Percentiles rank a stretch among this genome's conserved stretches.
These are phyloP conservation scores for Cubamyces sp. DNA, from an alignment of 768 basidiomycete genomes.

Conservation along the genomic window DNA sequence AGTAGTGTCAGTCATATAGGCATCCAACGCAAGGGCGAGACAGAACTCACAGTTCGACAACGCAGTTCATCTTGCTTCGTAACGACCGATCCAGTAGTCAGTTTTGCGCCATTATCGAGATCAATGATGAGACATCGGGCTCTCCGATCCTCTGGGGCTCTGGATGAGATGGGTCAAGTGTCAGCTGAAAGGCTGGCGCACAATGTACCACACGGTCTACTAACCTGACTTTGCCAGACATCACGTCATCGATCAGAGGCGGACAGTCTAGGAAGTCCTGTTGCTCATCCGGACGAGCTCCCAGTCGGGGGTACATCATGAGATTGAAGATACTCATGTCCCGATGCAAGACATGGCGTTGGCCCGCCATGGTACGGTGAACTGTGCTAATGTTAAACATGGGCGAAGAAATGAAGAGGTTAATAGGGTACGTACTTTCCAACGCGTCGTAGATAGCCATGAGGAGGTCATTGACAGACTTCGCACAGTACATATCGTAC, in stretches of 20 bases:
- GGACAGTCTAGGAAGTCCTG: background rate
- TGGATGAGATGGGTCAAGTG: background rate
- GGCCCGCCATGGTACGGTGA: background rate
- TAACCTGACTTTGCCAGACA: background rate
- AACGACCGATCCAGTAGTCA: background rate
- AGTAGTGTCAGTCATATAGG: background rate
- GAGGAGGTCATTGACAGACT: constrained; percentile 5
- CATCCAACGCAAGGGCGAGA: background rate
- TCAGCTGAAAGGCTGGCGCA: background rate
- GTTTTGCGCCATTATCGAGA: background rate
- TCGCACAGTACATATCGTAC: background rate
- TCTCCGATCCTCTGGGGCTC: background rate
- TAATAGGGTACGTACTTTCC: background rate
- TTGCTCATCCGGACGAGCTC: background rate
- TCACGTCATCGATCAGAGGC: constrained; percentile 1
- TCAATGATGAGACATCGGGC: constrained; percentile 2
- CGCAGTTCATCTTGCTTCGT: background rate
- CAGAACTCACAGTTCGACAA: background rate
- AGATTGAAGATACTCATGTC: constrained; percentile 11
- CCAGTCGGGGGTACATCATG: constrained; percentile 1
- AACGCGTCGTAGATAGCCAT: constrained; percentile 7
- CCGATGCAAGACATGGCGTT: background rate
- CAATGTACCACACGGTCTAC: background rate
- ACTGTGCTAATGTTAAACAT: background rate
- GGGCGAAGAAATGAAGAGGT: background rate